Evolutionary conservation across 2,329 filamentous ascomycete genomes (phyloP), one percentile per base, ranked within the genome.

Genomic region (Cladophialophora chaetospira): DNA sequence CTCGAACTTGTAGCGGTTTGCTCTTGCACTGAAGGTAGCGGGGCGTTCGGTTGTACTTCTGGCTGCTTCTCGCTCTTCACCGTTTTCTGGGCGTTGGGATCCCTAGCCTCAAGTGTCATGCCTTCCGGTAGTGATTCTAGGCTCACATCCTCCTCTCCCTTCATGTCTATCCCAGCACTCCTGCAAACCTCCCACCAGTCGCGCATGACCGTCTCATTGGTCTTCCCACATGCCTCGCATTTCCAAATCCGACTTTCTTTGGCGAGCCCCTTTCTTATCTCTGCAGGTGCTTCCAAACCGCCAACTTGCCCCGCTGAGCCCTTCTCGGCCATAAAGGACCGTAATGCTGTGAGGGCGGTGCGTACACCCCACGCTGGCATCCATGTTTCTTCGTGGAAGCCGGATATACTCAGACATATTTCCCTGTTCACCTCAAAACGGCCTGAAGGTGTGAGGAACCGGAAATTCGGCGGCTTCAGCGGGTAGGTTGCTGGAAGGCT

Each of bases 301-400:
- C 94, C 94, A 1, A 99, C 78, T 76, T 97, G 94, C 1, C 94
- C 94, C 65, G 83, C 85, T 6, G 89, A 86, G 15, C 65, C 65
- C 65, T 93, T 89, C 2, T 88, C 92, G 71, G 95, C 91, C 91
- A 99, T 97, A 73, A 97, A 97, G 65, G 84, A 88, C 53, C 94
- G 78, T 46, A 97, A 84, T 4, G 85, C 85, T 3, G 85, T 79
- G 55, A 99, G 76, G 13, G 94, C 93, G 3, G 94, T 97, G 58
- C 94, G 82, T 8, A 99, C 88, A 0, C 94, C 94, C 94, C 94
- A 99, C 0, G 94, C 94, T 0, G 94, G 94, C 80, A 97, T 93
- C 94, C 94, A 99, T 13, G 90, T 96, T 77, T 97, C 94, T 72
- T 97, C 94, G 75, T 99, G 94, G 73, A 97, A 93, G 2, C 92